Evolutionary conservation across 2,329 filamentous ascomycete genomes (phyloP), one percentile per base, ranked within the genome.

Genomic region (Phialocephala subalpina): DNA sequence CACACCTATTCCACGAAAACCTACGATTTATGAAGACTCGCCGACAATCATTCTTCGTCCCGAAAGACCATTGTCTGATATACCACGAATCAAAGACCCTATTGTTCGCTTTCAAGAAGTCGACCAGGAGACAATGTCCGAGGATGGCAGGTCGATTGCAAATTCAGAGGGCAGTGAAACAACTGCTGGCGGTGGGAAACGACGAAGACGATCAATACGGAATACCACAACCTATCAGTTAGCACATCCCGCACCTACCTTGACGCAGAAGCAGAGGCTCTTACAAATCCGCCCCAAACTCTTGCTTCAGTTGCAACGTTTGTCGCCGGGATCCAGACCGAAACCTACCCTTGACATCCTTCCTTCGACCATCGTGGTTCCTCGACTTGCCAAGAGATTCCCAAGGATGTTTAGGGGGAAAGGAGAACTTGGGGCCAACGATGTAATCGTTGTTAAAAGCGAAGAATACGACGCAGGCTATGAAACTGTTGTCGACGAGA

Each of bases 301-400:
- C 20, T 80, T 93, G 6, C 82, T 94, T 6, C 92, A 95, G 76
- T 80, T 94, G 18, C 92, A 94, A 73, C 84, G 87, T 64, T 77
- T 93, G n/a, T 82, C 84, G 1, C 78, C 83, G 47, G 84, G 87
- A 67, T 82, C 82, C 18, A 86, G 91, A 27, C 90, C 90, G 0
- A 83, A 83, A 60, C 92, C 92, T 0, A 85, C 87, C 3, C 88
- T 92, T 69, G 92, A 95, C 71, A 86, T 93, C n/a, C 84, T 93
- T 49, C 90, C 91, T 0, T 87, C 89, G 1, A 86, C 86, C n/a
- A 80, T 90, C 47, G 84, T 87, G 64, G 83, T 88, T 25, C 85
- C 88, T 6, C 82, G 84, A 20, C 78, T 92, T 27, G 81, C 84
- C 2, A 86, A 87, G 73, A 83, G 84, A 7, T 90, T 90, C 68